phyloP scores from a whole-genome alignment of 192 early-diverging fungal genomes.

The Mortierella claussenii region DNA sequence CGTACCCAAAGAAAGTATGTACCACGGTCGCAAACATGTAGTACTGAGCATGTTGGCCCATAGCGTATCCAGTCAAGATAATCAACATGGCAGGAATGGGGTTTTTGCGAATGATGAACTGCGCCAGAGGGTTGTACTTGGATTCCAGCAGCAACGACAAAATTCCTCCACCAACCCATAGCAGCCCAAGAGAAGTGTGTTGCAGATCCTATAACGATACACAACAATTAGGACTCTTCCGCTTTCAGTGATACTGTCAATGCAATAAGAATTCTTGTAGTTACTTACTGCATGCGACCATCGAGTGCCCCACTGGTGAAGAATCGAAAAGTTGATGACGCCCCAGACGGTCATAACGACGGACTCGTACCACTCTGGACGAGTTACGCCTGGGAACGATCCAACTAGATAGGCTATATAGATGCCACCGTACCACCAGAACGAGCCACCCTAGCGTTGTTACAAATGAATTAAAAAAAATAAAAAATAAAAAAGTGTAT shows the following conservation, averaged over 20 bases:
- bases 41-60: slow-evolving; percentile 52
- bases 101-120: slow-evolving; percentile 52
- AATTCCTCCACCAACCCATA: slow-evolving; percentile 58
- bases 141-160: slow-evolving; percentile 53
- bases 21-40: slow-evolving; percentile 41
- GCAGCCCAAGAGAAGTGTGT: slow-evolving; percentile 53
- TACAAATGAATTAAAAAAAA: too few species aligned
- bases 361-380: slow-evolving; percentile 56
- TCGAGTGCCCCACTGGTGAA: slow-evolving; percentile 55
- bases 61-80: slow-evolving; percentile 49
- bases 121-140: slow-evolving; percentile 36
- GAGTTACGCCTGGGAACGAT: slow-evolving; percentile 50
- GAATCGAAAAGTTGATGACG: slow-evolving; percentile 53
- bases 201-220: slow-evolving; percentile 31
- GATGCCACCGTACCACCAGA: slow-evolving; percentile 56
- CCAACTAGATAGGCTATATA: slow-evolving; percentile 56
- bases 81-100: slow-evolving; percentile 54
- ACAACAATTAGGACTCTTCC: neutral
- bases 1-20: slow-evolving; percentile 49
- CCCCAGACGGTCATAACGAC: slow-evolving; percentile 55
- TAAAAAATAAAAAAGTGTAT: neutral
- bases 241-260: neutral
- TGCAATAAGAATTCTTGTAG: neutral
- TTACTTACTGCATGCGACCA: slow-evolving; percentile 54
- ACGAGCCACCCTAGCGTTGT: slow-evolving; percentile 55